These are phyloP conservation scores for Lichtheimia hyalospora DNA, from an alignment of 371 early-diverging fungal species.

Conservation along the genomic window DNA sequence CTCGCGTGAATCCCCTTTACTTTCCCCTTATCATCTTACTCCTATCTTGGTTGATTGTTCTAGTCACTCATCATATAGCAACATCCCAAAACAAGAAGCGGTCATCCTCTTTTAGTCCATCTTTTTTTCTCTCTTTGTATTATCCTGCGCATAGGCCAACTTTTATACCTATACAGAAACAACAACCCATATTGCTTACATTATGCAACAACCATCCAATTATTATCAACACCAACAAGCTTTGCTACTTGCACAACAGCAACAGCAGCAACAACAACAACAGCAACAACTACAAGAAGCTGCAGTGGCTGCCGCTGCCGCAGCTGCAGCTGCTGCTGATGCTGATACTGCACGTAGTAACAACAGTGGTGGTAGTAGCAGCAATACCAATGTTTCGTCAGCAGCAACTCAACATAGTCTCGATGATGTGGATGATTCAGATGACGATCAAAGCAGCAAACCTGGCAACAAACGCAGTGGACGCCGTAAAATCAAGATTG, in stretches of 20 bases:
- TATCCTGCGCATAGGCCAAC: neutral
- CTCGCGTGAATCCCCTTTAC: no score
- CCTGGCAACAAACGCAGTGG: conserved; percentile 73
- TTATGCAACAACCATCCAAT: conserved; percentile 8
- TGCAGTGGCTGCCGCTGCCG: conserved; percentile 10
- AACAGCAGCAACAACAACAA: conserved; percentile 7
- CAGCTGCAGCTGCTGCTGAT: conserved; percentile 3
- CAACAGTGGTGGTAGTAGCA: neutral
- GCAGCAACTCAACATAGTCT: neutral
- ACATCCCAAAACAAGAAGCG: no score
- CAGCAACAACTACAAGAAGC: conserved; percentile 3
- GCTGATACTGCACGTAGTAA: neutral
- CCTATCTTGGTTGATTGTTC: neutral
- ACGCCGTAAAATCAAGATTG: conserved; percentile 95
- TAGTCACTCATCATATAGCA: neutral
- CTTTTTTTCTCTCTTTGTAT: neutral
- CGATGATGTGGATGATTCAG: conserved; percentile 31
- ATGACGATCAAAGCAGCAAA: conserved; percentile 32
- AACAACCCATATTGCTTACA: conserved; percentile 1
- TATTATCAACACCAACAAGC: conserved; percentile 10
- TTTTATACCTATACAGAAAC: neutral
- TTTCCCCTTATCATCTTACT: neutral
- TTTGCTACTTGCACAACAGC: conserved; percentile 6
- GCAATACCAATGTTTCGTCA: neutral
- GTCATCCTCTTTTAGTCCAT: neutral